Conservation (phyloP, 371 early-diverging fungal genomes). For the Circinella minor region DNA sequence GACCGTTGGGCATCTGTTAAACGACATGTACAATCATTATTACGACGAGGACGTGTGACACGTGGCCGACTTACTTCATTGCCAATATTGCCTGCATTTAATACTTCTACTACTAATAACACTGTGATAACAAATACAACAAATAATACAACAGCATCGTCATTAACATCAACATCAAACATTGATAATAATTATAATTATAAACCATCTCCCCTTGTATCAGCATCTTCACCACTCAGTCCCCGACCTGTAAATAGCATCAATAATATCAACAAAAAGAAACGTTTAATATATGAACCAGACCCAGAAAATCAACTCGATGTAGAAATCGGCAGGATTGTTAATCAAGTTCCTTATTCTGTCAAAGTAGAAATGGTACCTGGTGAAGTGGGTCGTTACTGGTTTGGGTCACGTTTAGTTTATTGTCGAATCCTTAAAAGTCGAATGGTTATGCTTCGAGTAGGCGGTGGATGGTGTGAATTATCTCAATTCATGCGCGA, state of each 20-base stretch:
- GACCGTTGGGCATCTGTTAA: constrained; percentile 12
- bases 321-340: constrained; percentile 69
- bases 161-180: background rate
- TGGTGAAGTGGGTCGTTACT: constrained; percentile 70
- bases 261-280: background rate
- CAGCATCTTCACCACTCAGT: constrained; percentile 3
- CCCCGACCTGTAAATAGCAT: constrained; percentile 14
- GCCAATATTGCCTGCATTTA: background rate
- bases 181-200: background rate
- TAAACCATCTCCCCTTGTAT: background rate
- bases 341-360: constrained; percentile 58
- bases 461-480: constrained; percentile 81
- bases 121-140: too few species aligned
- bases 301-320: constrained; percentile 70
- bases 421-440: constrained; percentile 73
- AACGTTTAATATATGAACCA: constrained; percentile 50
- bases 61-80: constrained; percentile 12
- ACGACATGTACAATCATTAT: constrained; percentile 3
- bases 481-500: constrained; percentile 62
- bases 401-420: constrained; percentile 70
- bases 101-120: background rate
- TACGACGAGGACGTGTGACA: constrained; percentile 1
- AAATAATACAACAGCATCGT: background rate
- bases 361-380: constrained; percentile 53
- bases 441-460: constrained; percentile 75